Evolutionary conservation across 2,329 filamentous ascomycete species (phyloP), one percentile per base, ranked within the genome.

Genomic region (Trichophyton equinum): DNA sequence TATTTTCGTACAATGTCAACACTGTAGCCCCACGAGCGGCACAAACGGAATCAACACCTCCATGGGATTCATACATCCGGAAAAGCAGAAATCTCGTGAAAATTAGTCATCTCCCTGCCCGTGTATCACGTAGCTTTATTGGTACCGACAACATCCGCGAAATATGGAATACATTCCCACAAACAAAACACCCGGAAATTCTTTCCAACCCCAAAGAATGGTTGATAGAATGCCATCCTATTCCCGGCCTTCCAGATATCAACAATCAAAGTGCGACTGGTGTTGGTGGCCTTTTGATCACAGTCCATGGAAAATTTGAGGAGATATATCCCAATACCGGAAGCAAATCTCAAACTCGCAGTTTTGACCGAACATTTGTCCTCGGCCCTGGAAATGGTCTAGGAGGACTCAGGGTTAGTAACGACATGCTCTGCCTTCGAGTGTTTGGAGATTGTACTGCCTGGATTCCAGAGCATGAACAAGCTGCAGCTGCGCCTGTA

Each of bases 221-320:
- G 79, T 82, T 90, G 59, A 84, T 95, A 69, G 90, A 95, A 73
- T 91, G 89, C 66, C 86, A 90, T 67, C 81, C 86, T 15, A 77
- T 91, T 38, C 82, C 85, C 1, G 85, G 86, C 38, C 79, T 95
- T 25, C 81, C 82, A 2, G 89, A 95, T 67, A 85, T 85, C 2
- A 81, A 80, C 11, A 84, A 85, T 1, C 74, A 85, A 64, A 85
- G 79, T 63, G 71, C 76, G 0, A 76, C 77, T 20, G 89, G 88
- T 3, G 88, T 92, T 20, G 87, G 88, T 64, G 89, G 90, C 6
- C 82, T 95, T 65, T 81, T 89, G 57, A 82, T 95, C 65, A 86
- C 82, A 6, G 80, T 92, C n/a, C 88, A 94, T 67, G 88, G 90
- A 64, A 88, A 92, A 68, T 95, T 90, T 63, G 85, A 92, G 57